phyloP scores from a whole-genome alignment of 768 basidiomycete genomes.

The Clathrus columnatus region DNA sequence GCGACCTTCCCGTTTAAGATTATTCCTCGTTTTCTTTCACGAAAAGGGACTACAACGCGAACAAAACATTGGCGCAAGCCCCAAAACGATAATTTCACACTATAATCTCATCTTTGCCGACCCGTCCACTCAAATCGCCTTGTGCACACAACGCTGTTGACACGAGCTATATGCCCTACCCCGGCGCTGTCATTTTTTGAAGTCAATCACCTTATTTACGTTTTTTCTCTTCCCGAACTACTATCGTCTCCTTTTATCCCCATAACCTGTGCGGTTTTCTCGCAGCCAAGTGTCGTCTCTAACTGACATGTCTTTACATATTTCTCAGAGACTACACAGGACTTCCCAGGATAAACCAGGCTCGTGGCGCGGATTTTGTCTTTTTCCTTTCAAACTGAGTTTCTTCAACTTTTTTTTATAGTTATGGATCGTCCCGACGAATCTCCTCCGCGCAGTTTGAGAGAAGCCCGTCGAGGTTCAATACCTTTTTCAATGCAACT shows the following conservation, averaged over 20 bases:
- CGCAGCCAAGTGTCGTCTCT: slow-evolving; percentile 17
- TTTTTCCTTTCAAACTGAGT: slow-evolving; percentile 19
- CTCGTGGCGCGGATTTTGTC: slow-evolving; percentile 24
- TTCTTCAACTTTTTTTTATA: slow-evolving; percentile 14
- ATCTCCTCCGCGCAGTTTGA: slow-evolving; percentile 22
- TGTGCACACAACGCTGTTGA: slow-evolving; percentile 10
- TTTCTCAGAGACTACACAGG: slow-evolving; percentile 45
- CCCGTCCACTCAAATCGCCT: slow-evolving; percentile 1
- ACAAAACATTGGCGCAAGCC: not conserved
- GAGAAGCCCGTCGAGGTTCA: slow-evolving; percentile 39
- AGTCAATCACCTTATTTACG: not conserved
- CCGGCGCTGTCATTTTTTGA: not conserved
- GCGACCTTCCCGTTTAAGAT: slow-evolving; percentile 5
- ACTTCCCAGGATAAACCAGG: slow-evolving; percentile 40
- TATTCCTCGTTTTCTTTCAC: slow-evolving; percentile 4
- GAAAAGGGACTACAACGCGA: not conserved
- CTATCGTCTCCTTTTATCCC: not conserved
- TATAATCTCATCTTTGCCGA: not conserved
- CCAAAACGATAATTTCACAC: not conserved
- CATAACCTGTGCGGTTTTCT: slow-evolving; percentile 8
- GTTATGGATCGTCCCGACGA: slow-evolving; percentile 13
- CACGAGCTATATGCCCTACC: slow-evolving; percentile 7
- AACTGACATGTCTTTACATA: slow-evolving; percentile 48
- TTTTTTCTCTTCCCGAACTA: not conserved
- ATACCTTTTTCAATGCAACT: slow-evolving; percentile 31